phyloP scores from a whole-genome alignment of 306 rosid species.

The Morella rubra region DNA sequence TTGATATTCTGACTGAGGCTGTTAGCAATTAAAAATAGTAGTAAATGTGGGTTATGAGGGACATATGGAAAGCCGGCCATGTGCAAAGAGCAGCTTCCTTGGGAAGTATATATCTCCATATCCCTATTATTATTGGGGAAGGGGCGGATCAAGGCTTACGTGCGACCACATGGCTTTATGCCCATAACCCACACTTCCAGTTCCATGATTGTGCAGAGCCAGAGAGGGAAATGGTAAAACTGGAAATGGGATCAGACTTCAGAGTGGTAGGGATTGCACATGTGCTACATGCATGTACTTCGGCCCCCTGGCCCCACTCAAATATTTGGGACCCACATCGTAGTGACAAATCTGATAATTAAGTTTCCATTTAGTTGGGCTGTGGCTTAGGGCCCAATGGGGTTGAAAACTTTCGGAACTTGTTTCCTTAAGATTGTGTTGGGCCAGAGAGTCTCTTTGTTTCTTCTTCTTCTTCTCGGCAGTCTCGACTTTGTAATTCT shows the following conservation, averaged over 20 bases:
- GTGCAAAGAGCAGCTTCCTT: slow-evolving; percentile 75
- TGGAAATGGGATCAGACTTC: slow-evolving; percentile 31
- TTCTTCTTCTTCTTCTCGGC: no score
- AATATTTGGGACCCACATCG: slow-evolving; percentile 17
- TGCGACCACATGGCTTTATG: slow-evolving; percentile 58
- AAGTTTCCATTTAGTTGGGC: neutral
- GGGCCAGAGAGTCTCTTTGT: neutral
- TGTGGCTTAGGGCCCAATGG: neutral
- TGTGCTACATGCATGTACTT: slow-evolving; percentile 57
- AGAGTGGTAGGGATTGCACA: slow-evolving; percentile 46
- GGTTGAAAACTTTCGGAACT: no score
- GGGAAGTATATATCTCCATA: slow-evolving; percentile 37
- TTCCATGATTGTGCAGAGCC: slow-evolving; percentile 23
- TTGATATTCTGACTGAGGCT: neutral
- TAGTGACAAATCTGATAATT: neutral
- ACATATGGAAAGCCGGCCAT: slow-evolving; percentile 48
- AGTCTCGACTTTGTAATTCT: no score
- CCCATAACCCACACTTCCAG: slow-evolving; percentile 11
- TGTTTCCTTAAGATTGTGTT: neutral
- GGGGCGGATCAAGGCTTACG: slow-evolving; percentile 40
- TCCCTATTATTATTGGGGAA: slow-evolving; percentile 42
- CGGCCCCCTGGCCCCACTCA: slow-evolving; percentile 33
- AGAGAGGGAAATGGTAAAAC: slow-evolving; percentile 23
- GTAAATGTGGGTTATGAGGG: slow-evolving; percentile 15
- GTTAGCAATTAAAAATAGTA: slow-evolving; percentile 25